Conservation (phyloP, 768 basidiomycete species). For the Sporobolomyces pararoseus region DNA sequence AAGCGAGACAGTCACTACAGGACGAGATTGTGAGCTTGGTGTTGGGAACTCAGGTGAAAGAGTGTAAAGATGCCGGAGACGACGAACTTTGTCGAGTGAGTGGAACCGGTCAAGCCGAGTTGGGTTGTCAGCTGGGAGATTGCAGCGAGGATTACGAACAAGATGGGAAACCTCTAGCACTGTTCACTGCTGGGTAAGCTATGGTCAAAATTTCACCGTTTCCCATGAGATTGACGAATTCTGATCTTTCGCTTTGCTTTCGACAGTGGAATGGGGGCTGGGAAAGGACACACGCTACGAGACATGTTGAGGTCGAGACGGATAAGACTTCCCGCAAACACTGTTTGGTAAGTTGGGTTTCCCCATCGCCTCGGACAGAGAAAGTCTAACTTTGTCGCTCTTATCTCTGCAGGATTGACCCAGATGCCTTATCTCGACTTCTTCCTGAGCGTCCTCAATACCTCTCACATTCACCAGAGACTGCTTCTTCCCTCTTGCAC, state of each 20-base stretch:
- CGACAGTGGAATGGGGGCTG: constrained; percentile 41
- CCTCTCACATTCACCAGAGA: constrained; percentile 29
- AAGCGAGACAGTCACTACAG: constrained; percentile 41
- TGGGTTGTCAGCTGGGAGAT: constrained; percentile 11
- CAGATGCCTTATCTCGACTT: constrained; percentile 45
- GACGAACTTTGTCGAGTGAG: constrained; percentile 30
- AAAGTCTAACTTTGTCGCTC: background rate
- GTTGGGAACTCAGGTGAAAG: constrained; percentile 17
- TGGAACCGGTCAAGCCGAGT: constrained; percentile 1
- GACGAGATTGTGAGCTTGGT: constrained; percentile 44
- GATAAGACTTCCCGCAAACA: constrained; percentile 42
- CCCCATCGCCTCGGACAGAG: too few relatives aligned
- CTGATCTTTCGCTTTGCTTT: background rate
- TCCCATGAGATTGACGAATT: background rate
- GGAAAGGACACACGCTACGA: constrained; percentile 46
- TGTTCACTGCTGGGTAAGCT: constrained; percentile 47
- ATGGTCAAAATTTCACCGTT: background rate
- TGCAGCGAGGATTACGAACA: constrained; percentile 3
- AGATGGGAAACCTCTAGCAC: constrained; percentile 35
- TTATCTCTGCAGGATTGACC: constrained; percentile 45
- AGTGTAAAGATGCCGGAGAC: constrained; percentile 30
- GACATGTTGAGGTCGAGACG: constrained; percentile 38
- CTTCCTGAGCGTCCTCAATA: constrained; percentile 46
- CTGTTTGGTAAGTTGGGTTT: constrained; percentile 46
- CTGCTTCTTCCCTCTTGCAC: constrained; percentile 44